A percentile compares a stretch with the other conserved stretches of the same genome.
These are phyloP conservation scores for Wakefieldia striispora DNA, from an alignment of 768 basidiomycete species.

Conservation along the genomic window DNA sequence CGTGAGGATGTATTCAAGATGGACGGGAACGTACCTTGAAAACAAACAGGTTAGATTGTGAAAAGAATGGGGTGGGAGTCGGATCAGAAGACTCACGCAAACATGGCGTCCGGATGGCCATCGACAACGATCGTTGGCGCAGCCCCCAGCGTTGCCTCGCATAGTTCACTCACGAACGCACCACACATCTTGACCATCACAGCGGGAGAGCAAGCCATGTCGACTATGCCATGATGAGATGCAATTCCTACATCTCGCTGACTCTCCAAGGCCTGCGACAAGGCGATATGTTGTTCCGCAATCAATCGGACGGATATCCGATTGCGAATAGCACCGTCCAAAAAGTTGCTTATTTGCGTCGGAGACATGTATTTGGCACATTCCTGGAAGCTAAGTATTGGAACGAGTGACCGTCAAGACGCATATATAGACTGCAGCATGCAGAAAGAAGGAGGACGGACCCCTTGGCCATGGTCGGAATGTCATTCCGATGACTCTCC, in stretches of 20 bases:
- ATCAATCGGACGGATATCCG: conserved; percentile 86
- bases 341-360: conserved; percentile 72
- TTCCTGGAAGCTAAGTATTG: conserved; percentile 70
- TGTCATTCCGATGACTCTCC: conserved; percentile 78
- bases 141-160: conserved; percentile 78
- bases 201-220: conserved; percentile 67
- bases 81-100: conserved; percentile 56
- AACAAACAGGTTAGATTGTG: conserved; percentile 5
- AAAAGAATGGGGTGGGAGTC: neutral
- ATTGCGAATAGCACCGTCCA: conserved; percentile 82
- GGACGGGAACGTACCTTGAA: conserved; percentile 79
- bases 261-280: conserved; percentile 64
- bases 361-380: conserved; percentile 81
- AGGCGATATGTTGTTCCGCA: conserved; percentile 87
- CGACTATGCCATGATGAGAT: conserved; percentile 67
- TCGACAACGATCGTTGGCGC: conserved; percentile 68
- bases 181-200: conserved; percentile 77
- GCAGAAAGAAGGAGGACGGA: conserved; percentile 26
- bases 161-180: conserved; percentile 80
- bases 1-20: conserved; percentile 88
- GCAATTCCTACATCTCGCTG: conserved; percentile 29
- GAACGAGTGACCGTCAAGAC: neutral
- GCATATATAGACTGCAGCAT: neutral
- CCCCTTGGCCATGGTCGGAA: conserved; percentile 91
- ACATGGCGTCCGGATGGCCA: conserved; percentile 66